Evolutionary conservation across 129 eudicot genomes (phyloP).

Genomic region (Gnaphalium uliginosum): DNA sequence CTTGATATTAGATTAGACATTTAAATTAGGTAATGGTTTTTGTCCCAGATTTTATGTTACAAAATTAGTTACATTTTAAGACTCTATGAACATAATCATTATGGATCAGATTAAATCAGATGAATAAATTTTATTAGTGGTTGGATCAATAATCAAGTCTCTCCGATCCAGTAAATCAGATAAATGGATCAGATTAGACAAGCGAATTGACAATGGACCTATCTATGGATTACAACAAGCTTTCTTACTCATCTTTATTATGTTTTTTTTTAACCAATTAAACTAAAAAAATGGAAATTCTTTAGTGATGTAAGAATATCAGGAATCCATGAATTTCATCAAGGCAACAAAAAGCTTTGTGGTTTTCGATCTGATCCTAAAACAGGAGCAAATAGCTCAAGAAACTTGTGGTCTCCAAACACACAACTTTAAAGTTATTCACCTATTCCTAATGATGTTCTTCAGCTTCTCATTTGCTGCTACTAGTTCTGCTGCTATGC

Average conservation of each 20-base stretch:
- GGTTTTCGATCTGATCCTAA: conserved; percentile 22
- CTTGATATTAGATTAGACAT: background rate
- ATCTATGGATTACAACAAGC: background rate
- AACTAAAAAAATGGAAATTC: background rate
- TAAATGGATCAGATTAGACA: background rate
- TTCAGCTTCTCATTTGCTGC: conserved; percentile 92
- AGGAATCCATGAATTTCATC: conserved; percentile 10
- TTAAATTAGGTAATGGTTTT: background rate
- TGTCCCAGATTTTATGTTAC: background rate
- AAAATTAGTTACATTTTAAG: too few relatives aligned
- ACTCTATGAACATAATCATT: too few relatives aligned
- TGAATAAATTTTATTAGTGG: too few relatives aligned
- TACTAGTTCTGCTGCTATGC: conserved; percentile 81
- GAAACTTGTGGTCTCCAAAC: background rate
- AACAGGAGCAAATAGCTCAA: conserved; percentile 10
- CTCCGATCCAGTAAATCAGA: background rate
- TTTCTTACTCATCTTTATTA: background rate
- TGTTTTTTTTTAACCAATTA: background rate
- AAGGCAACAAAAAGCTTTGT: conserved; percentile 11
- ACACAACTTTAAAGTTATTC: background rate
- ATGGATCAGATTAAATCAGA: too few relatives aligned
- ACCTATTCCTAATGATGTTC: conserved; percentile 39
- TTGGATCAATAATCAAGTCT: background rate
- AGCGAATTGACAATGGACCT: background rate
- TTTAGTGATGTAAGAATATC: background rate